Evolutionary conservation across 1,139 yeast species (phyloP).

Genomic region (Keqinozyma sinolaborantium): DNA sequence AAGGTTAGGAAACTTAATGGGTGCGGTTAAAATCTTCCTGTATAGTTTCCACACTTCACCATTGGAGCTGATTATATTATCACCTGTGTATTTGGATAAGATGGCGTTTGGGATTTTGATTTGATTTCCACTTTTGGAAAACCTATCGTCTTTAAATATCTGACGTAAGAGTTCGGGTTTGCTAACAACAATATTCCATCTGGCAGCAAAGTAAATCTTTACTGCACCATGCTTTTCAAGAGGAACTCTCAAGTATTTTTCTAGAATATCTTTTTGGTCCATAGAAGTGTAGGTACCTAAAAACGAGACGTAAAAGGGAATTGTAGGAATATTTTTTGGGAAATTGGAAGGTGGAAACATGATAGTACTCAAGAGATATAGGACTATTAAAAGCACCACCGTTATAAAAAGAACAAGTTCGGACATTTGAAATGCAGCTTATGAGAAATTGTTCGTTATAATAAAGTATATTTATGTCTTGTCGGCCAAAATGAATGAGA

Average conservation of each 20-base stretch:
- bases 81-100: constrained; percentile 57
- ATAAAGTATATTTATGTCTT: too few relatives aligned
- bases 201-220: constrained; percentile 56
- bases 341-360: constrained; percentile 29
- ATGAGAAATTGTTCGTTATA: too few relatives aligned
- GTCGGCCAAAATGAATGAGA: too few relatives aligned
- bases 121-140: constrained; percentile 61
- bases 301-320: constrained; percentile 59
- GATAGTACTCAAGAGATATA: constrained; percentile 10
- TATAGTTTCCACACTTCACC: constrained; percentile 52
- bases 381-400: neutral
- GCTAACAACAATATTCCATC: constrained; percentile 59
- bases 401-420: too few relatives aligned
- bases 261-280: constrained; percentile 50
- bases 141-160: constrained; percentile 44
- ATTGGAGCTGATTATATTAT: constrained; percentile 60
- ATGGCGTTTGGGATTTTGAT: constrained; percentile 56
- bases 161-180: constrained; percentile 46
- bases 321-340: constrained; percentile 50
- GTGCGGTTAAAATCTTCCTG: constrained; percentile 42
- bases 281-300: constrained; percentile 39
- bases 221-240: constrained; percentile 55
- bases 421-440: too few relatives aligned
- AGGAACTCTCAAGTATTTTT: constrained; percentile 34
- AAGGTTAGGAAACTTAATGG: constrained; percentile 48